Evolutionary conservation across 2,329 filamentous ascomycete species (phyloP).

Genomic region (Magnaporthales sp.): DNA sequence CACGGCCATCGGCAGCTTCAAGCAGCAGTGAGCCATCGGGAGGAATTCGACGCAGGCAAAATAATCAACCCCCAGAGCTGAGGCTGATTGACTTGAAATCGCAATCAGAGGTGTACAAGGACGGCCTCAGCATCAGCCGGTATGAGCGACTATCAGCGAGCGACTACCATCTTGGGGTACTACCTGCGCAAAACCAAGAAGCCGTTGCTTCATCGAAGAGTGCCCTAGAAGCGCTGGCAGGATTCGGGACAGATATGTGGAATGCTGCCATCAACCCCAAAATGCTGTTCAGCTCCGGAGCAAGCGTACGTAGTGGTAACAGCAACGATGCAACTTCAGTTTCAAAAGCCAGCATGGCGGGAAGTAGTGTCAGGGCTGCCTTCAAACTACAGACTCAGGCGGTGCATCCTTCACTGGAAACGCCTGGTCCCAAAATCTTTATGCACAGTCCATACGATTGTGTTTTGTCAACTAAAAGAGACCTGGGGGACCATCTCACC

Average conservation of each 20-base stretch:
- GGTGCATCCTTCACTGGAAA: conserved; percentile 45
- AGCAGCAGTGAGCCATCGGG: conserved; percentile 51
- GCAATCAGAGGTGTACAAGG: conserved; percentile 80
- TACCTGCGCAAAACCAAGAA: conserved; percentile 65
- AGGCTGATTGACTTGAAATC: conserved; percentile 83
- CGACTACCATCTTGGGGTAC: conserved; percentile 82
- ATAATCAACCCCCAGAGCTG: conserved; percentile 78
- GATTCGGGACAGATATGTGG: conserved; percentile 70
- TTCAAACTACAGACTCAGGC: conserved; percentile 19
- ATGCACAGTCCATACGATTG: conserved; percentile 96
- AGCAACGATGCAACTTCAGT: conserved; percentile 52
- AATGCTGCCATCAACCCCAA: conserved; percentile 85
- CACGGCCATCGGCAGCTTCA: conserved; percentile 35
- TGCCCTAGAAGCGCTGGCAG: conserved; percentile 67
- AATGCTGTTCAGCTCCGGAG: conserved; percentile 76
- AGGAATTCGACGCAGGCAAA: conserved; percentile 62
- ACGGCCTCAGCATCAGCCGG: conserved; percentile 75
- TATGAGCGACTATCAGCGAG: conserved; percentile 79
- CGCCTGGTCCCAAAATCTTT: conserved; percentile 64
- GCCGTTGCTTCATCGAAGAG: conserved; percentile 59
- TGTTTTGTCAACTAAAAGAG: conserved; percentile 81
- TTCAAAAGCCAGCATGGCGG: conserved; percentile 30
- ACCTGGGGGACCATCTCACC: conserved; percentile 72
- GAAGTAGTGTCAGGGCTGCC: conserved; percentile 18
- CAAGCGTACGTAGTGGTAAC: conserved; percentile 59